Conservation (phyloP, 768 basidiomycete species). For the Galerina sulciceps region DNA sequence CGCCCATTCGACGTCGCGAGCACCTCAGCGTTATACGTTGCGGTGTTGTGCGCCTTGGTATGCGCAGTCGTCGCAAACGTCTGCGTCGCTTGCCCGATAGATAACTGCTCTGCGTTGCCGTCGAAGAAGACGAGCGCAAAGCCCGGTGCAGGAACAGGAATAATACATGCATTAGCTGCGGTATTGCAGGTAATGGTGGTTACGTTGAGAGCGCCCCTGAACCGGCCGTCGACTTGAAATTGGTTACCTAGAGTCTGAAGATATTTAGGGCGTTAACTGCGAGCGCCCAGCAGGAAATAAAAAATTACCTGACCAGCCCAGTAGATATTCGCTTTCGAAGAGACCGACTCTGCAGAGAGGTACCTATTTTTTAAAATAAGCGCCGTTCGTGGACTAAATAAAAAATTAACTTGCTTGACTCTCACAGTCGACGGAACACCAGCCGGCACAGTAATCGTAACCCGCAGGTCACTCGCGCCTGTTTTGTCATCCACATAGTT, state of each 20-base stretch:
- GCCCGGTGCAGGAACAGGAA: conserved; percentile 70
- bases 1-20: conserved; percentile 58
- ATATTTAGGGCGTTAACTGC: not conserved
- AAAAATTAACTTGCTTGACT: conserved; percentile 45
- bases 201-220: conserved; percentile 55
- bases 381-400: not conserved
- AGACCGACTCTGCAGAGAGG: conserved; percentile 56
- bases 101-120: conserved; percentile 5
- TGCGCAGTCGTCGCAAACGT: conserved; percentile 62
- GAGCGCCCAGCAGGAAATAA: not conserved
- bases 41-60: conserved; percentile 55
- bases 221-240: conserved; percentile 69
- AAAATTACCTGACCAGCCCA: conserved; percentile 72
- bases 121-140: conserved; percentile 77
- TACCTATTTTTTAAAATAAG: conserved; percentile 42
- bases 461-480: conserved; percentile 48
- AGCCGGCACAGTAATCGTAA: conserved; percentile 51
- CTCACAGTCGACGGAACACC: conserved; percentile 50
- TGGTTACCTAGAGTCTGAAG: conserved; percentile 64
- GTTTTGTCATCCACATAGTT: conserved; percentile 69
- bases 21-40: conserved; percentile 52
- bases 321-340: conserved; percentile 64
- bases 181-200: conserved; percentile 63
- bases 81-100: conserved; percentile 25
- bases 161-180: conserved; percentile 53